A percentile compares a stretch with the other conserved stretches of the same genome.
Evolutionary conservation across 768 basidiomycete genomes (phyloP).

Genomic region (Cystoderma amianthinum): DNA sequence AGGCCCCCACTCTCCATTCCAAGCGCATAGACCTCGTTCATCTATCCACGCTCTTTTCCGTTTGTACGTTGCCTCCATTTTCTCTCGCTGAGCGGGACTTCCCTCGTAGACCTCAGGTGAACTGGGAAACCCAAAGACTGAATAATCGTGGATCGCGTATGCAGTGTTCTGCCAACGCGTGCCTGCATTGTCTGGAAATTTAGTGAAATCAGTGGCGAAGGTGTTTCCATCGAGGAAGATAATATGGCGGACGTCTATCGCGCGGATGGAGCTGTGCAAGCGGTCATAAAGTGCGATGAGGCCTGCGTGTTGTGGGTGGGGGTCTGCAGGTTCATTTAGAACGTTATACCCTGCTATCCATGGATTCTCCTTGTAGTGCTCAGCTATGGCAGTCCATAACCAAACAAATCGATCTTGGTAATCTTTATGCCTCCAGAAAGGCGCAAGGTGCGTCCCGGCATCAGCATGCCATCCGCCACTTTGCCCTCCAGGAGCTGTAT

Average conservation of each 20-base stretch:
- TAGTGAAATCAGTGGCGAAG: constrained; percentile 71
- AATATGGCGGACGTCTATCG: constrained; percentile 60
- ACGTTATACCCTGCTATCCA: constrained; percentile 87
- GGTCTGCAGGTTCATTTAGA: constrained; percentile 77
- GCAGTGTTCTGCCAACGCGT: constrained; percentile 62
- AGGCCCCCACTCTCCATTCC: constrained; percentile 84
- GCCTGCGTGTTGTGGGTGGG: constrained; percentile 41
- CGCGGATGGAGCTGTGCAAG: constrained; percentile 61
- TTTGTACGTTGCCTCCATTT: constrained; percentile 50
- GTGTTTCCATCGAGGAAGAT: constrained; percentile 84
- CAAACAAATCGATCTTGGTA: constrained; percentile 74
- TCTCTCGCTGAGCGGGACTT: constrained; percentile 41
- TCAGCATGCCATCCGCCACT: constrained; percentile 83
- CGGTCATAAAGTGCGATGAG: constrained; percentile 63
- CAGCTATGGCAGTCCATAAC: constrained; percentile 72
- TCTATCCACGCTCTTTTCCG: constrained; percentile 77
- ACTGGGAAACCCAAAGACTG: constrained; percentile 63
- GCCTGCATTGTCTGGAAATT: constrained; percentile 53
- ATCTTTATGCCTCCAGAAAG: constrained; percentile 81
- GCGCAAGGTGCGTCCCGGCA: constrained; percentile 54
- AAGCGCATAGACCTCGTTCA: constrained; percentile 53
- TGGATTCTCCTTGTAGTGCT: constrained; percentile 63
- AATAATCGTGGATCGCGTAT: constrained; percentile 77
- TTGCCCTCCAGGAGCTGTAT: constrained; percentile 70
- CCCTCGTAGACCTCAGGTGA: constrained; percentile 53